These are phyloP conservation scores for Lentinus tigrinus DNA, from an alignment of 768 basidiomycete genomes.

Conservation along the genomic window DNA sequence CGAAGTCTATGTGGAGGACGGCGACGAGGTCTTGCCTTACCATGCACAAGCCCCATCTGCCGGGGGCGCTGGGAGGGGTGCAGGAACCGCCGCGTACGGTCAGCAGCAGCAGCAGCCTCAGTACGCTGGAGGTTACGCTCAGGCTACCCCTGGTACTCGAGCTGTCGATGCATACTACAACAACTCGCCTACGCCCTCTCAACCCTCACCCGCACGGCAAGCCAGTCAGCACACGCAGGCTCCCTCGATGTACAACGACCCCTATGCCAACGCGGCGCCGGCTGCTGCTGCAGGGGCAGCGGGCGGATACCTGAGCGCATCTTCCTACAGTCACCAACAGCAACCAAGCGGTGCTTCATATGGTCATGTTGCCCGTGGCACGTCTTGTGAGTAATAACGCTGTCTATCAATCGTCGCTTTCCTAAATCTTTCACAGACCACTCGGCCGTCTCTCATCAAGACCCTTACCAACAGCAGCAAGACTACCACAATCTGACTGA, in stretches of 20 bases:
- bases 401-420: conserved; percentile 7
- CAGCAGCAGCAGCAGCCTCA: conserved; percentile 29
- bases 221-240: conserved; percentile 38
- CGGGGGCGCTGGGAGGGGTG: conserved; percentile 24
- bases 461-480: conserved; percentile 37
- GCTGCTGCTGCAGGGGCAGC: conserved; percentile 19
- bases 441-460: conserved; percentile 49
- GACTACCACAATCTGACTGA: conserved; percentile 42
- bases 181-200: conserved; percentile 26
- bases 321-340: conserved; percentile 32
- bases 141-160: conserved; percentile 60
- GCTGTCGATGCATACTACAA: conserved; percentile 78
- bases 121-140: conserved; percentile 59
- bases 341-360: conserved; percentile 38
- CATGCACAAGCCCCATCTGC: conserved; percentile 12
- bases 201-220: conserved; percentile 32
- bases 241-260: conserved; percentile 42
- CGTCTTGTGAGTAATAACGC: conserved; percentile 49
- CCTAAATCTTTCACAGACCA: conserved; percentile 37
- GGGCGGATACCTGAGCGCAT: conserved; percentile 36
- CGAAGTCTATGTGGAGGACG: conserved; percentile 56
- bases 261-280: conserved; percentile 24
- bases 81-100: conserved; percentile 20
- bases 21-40: conserved; percentile 22
- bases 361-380: conserved; percentile 52